These are phyloP conservation scores for Conticribra guillardii DNA, from an alignment of 108 stramenopile species.

Conservation along the genomic window DNA sequence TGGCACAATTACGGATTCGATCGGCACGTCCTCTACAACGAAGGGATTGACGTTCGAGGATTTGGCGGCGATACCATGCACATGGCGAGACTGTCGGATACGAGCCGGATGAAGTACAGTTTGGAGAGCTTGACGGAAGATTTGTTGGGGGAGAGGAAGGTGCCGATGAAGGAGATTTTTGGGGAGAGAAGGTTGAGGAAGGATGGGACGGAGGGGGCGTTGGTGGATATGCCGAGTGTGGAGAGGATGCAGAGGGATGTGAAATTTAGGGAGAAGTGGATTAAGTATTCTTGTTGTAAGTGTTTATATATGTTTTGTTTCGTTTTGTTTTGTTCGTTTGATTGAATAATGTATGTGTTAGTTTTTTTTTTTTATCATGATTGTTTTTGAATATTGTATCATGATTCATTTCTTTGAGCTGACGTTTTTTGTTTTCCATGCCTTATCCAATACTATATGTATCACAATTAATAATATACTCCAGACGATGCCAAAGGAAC, in stretches of 20 bases:
- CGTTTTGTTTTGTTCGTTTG: too few relatives aligned
- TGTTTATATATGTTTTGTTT: too few relatives aligned
- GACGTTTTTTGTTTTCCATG: conserved; percentile 48
- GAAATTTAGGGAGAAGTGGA: conserved; percentile 74
- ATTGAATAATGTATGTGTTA: too few relatives aligned
- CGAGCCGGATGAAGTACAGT: conserved; percentile 75
- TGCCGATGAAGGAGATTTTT: conserved; percentile 96
- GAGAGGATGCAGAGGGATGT: conserved; percentile 89
- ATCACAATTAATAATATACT: neutral
- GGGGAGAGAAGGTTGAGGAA: conserved; percentile 80
- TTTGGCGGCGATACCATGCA: conserved; percentile 99
- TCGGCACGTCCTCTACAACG: conserved; percentile 97
- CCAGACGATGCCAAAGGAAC: conserved; percentile 65
- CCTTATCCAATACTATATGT: neutral
- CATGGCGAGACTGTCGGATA: conserved; percentile 97
- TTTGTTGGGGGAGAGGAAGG: conserved; percentile 73
- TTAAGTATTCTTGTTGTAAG: conserved; percentile 82
- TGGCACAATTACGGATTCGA: conserved; percentile 99
- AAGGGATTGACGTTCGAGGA: conserved; percentile 86
- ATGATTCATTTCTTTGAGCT: too few relatives aligned
- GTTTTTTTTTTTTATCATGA: too few relatives aligned
- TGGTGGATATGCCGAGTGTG: conserved; percentile 84
- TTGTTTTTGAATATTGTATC: too few relatives aligned
- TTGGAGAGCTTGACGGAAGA: conserved; percentile 87
- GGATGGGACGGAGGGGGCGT: conserved; percentile 84